These are phyloP conservation scores for Phytopythium aichiense DNA, from an alignment of 352 stramenopile genomes.

Conservation along the genomic window DNA sequence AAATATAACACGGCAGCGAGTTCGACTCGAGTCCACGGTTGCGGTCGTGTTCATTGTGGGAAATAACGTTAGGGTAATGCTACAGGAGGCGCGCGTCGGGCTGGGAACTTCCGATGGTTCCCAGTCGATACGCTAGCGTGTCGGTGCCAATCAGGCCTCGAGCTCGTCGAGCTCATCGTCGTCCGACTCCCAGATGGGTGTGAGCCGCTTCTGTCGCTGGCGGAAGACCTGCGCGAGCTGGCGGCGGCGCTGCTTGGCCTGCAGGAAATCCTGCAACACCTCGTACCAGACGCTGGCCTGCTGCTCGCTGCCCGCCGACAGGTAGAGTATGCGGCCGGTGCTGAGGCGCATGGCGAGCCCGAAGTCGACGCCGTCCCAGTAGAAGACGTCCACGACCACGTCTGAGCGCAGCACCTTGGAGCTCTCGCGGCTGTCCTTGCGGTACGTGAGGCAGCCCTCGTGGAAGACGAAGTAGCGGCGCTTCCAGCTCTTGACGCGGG, in stretches of 20 bases:
- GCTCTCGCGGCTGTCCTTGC: slow-evolving; percentile 50
- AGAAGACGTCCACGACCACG: slow-evolving; percentile 47
- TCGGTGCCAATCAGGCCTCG: neutral
- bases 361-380: slow-evolving; percentile 41
- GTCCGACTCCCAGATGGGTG: slow-evolving; percentile 35
- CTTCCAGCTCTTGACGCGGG: slow-evolving; percentile 73
- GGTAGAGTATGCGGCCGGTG: slow-evolving; percentile 39
- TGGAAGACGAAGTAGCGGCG: slow-evolving; percentile 79
- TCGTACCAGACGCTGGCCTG: slow-evolving; percentile 64
- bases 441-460: slow-evolving; percentile 53
- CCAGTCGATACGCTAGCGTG: neutral
- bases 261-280: slow-evolving; percentile 48
- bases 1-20: neutral
- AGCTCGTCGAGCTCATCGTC: slow-evolving; percentile 14
- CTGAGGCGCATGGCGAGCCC: slow-evolving; percentile 46
- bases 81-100: neutral
- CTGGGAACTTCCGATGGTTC: slow-evolving; percentile 2
- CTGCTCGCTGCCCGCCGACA: slow-evolving; percentile 45
- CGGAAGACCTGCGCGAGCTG: slow-evolving; percentile 35
- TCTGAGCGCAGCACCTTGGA: slow-evolving; percentile 47
- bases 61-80: neutral
- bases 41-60: neutral
- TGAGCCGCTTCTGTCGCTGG: slow-evolving; percentile 36
- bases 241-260: slow-evolving; percentile 24
- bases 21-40: neutral